Percentiles rank a stretch among this genome's conserved stretches.
Evolutionary conservation across 805 yeast genomes (phyloP).

Genomic region (Candida namnaoensis): DNA sequence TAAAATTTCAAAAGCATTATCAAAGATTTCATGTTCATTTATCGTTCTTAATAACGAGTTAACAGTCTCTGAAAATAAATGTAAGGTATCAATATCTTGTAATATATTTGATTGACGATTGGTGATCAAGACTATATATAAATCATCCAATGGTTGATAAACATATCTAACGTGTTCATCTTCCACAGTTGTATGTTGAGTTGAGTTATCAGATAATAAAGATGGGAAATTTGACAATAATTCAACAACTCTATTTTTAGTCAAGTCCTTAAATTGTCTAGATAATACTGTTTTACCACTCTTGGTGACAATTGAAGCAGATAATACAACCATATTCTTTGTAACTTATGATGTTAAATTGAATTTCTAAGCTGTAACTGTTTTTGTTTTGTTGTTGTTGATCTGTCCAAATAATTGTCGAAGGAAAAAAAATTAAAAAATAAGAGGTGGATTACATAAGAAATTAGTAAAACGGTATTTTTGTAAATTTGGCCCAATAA

Average conservation of each 20-base stretch:
- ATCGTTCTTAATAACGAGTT: constrained; percentile 61
- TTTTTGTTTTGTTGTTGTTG: too few relatives aligned
- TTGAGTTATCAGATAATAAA: constrained; percentile 55
- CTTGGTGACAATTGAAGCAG: constrained; percentile 91
- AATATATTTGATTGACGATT: constrained; percentile 86
- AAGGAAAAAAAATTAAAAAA: too few relatives aligned
- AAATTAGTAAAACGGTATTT: too few relatives aligned
- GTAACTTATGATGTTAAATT: background rate
- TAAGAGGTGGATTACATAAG: too few relatives aligned
- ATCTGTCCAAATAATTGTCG: too few relatives aligned
- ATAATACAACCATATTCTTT: constrained; percentile 58
- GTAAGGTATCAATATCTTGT: constrained; percentile 90
- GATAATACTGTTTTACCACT: constrained; percentile 89
- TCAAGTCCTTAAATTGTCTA: constrained; percentile 82
- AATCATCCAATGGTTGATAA: constrained; percentile 92
- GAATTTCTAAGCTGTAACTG: too few relatives aligned
- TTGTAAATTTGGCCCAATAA: background rate
- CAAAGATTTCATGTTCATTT: constrained; percentile 78
- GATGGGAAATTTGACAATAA: constrained; percentile 80
- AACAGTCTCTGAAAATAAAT: constrained; percentile 75
- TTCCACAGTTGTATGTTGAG: constrained; percentile 91
- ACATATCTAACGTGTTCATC: constrained; percentile 88
- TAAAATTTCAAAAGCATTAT: constrained; percentile 79
- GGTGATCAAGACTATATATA: constrained; percentile 84
- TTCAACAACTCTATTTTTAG: constrained; percentile 79